Evolutionary conservation across 768 basidiomycete genomes (phyloP).

Genomic region (Termitomyces sp.): DNA sequence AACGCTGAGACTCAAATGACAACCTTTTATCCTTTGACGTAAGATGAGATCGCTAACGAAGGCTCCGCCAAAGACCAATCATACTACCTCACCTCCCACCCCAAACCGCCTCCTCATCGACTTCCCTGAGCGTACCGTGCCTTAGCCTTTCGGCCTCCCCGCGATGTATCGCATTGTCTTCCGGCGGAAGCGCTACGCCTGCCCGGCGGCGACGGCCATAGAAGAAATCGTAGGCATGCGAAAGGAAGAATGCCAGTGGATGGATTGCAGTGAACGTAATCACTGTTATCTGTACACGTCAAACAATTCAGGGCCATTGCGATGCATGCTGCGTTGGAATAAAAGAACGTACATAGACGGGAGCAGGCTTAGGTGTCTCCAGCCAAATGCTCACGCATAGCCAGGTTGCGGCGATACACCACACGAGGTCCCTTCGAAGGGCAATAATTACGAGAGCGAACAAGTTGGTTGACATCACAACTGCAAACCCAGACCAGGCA

Average conservation of each 20-base stretch:
- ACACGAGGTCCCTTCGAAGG: slow-evolving; percentile 62
- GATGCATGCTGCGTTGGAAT: neutral
- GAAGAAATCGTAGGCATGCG: slow-evolving; percentile 34
- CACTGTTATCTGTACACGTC: slow-evolving; percentile 40
- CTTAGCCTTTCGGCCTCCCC: slow-evolving; percentile 3
- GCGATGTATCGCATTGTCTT: slow-evolving; percentile 13
- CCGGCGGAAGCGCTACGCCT: slow-evolving; percentile 16
- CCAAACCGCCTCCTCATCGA: slow-evolving; percentile 16
- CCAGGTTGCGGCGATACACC: slow-evolving; percentile 74
- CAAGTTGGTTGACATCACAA: slow-evolving; percentile 60
- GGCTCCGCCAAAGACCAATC: neutral
- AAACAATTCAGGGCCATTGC: neutral
- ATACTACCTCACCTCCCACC: slow-evolving; percentile 4
- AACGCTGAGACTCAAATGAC: neutral
- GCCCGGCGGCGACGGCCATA: slow-evolving; percentile 6
- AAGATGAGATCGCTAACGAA: neutral
- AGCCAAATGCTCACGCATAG: slow-evolving; percentile 62
- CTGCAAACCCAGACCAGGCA: slow-evolving; percentile 69
- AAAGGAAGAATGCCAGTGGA: slow-evolving; percentile 50
- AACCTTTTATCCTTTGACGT: neutral
- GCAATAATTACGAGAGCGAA: slow-evolving; percentile 49
- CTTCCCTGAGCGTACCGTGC: slow-evolving; percentile 9
- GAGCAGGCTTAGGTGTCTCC: slow-evolving; percentile 52
- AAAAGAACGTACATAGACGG: slow-evolving; percentile 50
- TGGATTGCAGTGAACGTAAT: slow-evolving; percentile 63